Base-by-base conservation (phyloP, 768 basidiomycete species). In the Coprinopsis sp. region DNA sequence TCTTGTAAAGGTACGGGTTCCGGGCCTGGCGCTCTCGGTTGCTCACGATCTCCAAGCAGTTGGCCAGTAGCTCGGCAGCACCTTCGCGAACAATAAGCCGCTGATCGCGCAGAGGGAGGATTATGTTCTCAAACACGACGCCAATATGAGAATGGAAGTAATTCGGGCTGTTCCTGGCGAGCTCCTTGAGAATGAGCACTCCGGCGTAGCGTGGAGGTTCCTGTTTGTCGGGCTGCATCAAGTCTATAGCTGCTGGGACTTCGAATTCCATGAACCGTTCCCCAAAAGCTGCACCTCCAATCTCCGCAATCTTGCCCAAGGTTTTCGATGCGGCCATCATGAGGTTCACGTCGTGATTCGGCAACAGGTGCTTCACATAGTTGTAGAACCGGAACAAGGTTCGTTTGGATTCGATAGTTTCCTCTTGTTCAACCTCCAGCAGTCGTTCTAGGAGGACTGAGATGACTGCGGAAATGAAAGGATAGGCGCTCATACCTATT, bases 241-340 rank as follows among this genome's bases (percentile, higher is more conserved):
- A 68, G 53, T 84, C 85, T 24, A 93, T 84, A 4, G 91, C 88
- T 12, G 80, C 81, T 36, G 84, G 88, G 6, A 95, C 87, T 60
- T 96, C 91, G 50, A 78, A 84, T 53, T 91, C 86, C 78, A 95
- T 91, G 58, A 94, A 92, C 3, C 81, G 74, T 58, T 94, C 91
- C 50, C 89, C 90, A 57, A 94, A 88, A 21, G 83, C 82, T 0
- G 80, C 76, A 2, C 89, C 90, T 18, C 89, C 89, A 22, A 90
- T 83, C 48, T 84, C 78, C 25, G 87, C 87, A 58, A 95, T 94
- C 57, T 82, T 77, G 0, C 92, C 92, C 23, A 93, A 77, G 0
- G 90, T 91, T 63, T 92, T 89, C n/a, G 93, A 91, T 1, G 92
- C 91, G 7, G 87, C 81, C 28, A 93, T 77, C 93, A 97, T 97